Conservation (phyloP, 495 filamentous ascomycete genomes). For the Penicillium flavigenum region DNA sequence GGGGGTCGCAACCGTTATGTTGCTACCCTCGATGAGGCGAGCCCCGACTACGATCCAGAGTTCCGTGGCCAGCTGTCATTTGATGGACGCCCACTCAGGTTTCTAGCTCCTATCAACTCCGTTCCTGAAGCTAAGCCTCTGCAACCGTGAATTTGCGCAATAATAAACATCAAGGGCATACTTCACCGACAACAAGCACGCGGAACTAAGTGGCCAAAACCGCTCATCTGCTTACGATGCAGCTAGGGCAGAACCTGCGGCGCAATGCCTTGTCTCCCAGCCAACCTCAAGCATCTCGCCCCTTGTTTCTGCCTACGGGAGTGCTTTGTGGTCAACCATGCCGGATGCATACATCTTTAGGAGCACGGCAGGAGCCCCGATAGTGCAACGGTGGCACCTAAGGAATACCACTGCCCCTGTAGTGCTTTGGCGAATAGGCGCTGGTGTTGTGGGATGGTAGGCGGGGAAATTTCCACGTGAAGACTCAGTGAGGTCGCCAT, state of each 20-base stretch:
- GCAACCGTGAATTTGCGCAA: not conserved
- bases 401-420: too few relatives aligned
- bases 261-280: too few relatives aligned
- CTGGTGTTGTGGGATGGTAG: too few relatives aligned
- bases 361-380: too few relatives aligned
- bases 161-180: not conserved
- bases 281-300: too few relatives aligned
- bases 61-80: slow-evolving; percentile 43
- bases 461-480: too few relatives aligned
- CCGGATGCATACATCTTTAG: too few relatives aligned
- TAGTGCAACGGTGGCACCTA: too few relatives aligned
- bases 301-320: not conserved
- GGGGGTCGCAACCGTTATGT: slow-evolving; percentile 50
- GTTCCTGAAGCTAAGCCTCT: not conserved
- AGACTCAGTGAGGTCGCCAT: too few relatives aligned
- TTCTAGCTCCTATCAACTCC: not conserved
- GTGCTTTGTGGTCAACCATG: not conserved
- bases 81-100: not conserved
- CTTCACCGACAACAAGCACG: not conserved
- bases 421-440: too few relatives aligned
- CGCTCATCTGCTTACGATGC: too few relatives aligned
- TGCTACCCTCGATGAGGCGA: slow-evolving; percentile 47
- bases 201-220: not conserved
- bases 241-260: too few relatives aligned
- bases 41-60: slow-evolving; percentile 44